Evolutionary conservation across 306 rosid species (phyloP), one percentile per base, ranked within the genome.

Genomic region (Hippophae tibetana): DNA sequence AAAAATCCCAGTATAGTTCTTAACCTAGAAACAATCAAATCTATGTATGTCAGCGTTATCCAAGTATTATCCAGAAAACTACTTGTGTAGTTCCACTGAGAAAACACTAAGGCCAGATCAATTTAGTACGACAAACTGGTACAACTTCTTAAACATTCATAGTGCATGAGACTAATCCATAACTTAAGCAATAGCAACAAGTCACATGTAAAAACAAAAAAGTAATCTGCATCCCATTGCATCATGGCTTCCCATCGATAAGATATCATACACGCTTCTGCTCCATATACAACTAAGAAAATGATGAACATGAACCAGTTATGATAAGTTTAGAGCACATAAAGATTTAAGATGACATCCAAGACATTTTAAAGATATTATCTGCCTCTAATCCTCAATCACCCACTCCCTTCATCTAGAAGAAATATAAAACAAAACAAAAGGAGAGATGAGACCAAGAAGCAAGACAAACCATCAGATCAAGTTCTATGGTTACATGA

Each of bases 61-160:
- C n/a, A 61, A 60, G 50, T 52, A 59, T 18, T 10, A 41, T 43
- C 60, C 67, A 9, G 66, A 52, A 62, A 65, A 41, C 47, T 9
- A 49, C 40, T 71, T 23, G 8, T 65, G 53, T 10, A 66, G 49
- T 55, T 61, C 63, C 56, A 64, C 52, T 46, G 23, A 42, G 42
- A 58, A 27, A 11, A 59, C 44, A 54, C 51, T 42, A 6, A 38
- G 9, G 42, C 54, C 67, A 63, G 49, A 49, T 31, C 56, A 61
- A 52, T 59, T 58, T 3, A 66, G 56, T 47, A 65, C 66, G 53
- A 70, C 49, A 13, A 47, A 42, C 43, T 2, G 44, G 68, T 63
- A 48, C 56, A 52, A 13, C 52, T 63, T 45, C 42, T 52, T 59
- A 58, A 44, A 67, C 75, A 55, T 74, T 52, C 71, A 61, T 51